A percentile compares a stretch with the other conserved stretches of the same genome.
phyloP scores from a whole-genome alignment of 257 asterid genomes.

The Buddleja alternifolia region DNA sequence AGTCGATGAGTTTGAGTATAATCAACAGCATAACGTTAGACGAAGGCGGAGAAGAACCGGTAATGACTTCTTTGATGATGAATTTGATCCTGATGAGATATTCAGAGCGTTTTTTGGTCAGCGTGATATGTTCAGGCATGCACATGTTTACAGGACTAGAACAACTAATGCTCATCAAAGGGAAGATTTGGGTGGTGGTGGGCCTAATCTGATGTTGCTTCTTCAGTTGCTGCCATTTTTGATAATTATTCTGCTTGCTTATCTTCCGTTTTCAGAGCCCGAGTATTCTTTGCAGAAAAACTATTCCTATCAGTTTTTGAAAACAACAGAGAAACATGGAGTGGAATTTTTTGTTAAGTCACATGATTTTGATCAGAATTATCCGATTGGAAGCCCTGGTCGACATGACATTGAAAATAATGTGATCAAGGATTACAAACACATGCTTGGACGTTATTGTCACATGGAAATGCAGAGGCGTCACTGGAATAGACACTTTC shows the following conservation, averaged over 20 bases:
- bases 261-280: conserved; percentile 93
- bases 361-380: conserved; percentile 60
- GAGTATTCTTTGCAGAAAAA: conserved; percentile 92
- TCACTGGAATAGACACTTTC: conserved; percentile 88
- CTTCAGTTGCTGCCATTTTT: conserved; percentile 86
- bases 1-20: conserved; percentile 78
- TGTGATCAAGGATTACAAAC: conserved; percentile 81
- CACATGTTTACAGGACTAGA: conserved; percentile 78
- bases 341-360: conserved; percentile 84
- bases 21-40: conserved; percentile 61
- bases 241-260: conserved; percentile 84
- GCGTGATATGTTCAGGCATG: conserved; percentile 59
- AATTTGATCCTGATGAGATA: conserved; percentile 87
- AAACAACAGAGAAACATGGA: conserved; percentile 68
- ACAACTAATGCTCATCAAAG: conserved; percentile 58
- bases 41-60: conserved; percentile 67
- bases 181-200: conserved; percentile 68
- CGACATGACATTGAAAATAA: conserved; percentile 62
- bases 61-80: conserved; percentile 64
- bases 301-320: conserved; percentile 75
- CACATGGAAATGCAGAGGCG: conserved; percentile 96
- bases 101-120: conserved; percentile 91
- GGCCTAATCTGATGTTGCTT: conserved; percentile 69
- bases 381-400: conserved; percentile 65
- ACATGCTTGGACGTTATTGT: conserved; percentile 88